Conservation (phyloP, 176 grass and related monocot species). For the Stipa capillata region DNA sequence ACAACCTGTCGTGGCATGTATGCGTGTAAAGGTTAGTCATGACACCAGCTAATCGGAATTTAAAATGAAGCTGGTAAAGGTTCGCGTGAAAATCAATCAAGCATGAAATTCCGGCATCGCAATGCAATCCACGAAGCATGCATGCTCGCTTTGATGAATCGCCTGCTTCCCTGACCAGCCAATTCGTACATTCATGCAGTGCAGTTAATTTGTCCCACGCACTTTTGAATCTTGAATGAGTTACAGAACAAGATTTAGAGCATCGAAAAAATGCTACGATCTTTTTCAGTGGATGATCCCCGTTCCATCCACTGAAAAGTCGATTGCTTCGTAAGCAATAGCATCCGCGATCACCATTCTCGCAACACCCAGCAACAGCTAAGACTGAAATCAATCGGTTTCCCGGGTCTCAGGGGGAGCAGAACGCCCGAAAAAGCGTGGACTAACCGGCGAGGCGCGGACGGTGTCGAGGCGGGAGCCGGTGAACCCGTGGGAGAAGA, state of each 20-base stretch:
- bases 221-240: background rate
- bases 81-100: background rate
- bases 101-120: background rate
- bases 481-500: slow-evolving; percentile 69
- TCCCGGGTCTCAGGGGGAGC: background rate
- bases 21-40: background rate
- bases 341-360: too few relatives aligned
- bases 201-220: background rate
- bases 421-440: background rate
- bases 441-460: slow-evolving; percentile 44
- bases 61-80: background rate
- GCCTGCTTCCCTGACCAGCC: background rate
- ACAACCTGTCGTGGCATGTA: background rate
- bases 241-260: background rate
- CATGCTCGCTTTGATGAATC: background rate
- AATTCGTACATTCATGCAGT: background rate
- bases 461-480: slow-evolving; percentile 42
- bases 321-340: background rate
- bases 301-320: background rate
- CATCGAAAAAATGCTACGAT: background rate
- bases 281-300: background rate
- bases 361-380: background rate
- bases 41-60: background rate
- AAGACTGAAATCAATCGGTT: background rate
- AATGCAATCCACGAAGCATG: background rate